Base-by-base conservation (phyloP, 371 early-diverging fungal genomes). In the Apophysomyces sp. region DNA sequence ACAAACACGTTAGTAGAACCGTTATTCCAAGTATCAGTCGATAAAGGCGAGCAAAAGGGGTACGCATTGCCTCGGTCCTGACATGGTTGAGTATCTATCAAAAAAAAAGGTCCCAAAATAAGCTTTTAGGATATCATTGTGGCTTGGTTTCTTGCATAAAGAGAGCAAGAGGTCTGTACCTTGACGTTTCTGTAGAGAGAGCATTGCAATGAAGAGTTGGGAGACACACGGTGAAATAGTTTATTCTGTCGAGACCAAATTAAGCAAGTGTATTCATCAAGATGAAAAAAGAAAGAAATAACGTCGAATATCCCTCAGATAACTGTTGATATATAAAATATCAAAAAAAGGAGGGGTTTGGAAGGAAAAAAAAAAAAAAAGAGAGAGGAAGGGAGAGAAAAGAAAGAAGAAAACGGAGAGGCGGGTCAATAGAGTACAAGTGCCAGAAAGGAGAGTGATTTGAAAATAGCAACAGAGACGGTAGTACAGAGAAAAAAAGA, bases 11-110 rank as follows among this genome's bases (percentile, higher is more conserved):
- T 55, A 0, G 58, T 59, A 6, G 73, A 59, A 24, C 74, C 77
- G 57, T 76, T 68, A n/a, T 28, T 37, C 77, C 77, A 76, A n/a
- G 63, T 63, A 52, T 73, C 77, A 2, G 60, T 58, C 8, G 44
- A 21, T 27, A 34, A n/a, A 32, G 77, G 77, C 28, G 52, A 68
- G 21, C 77, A 76, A 26, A 57, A 32, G 7, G 71, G 59, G 44
- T 60, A 67, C 21, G 52, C 59, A 62, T 76, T 76, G 21, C 68
- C 68, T 64, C 52, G 55, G 49, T 70, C 61, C 6, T 68, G 52
- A 63, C 74, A 74, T 54, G 60, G 36, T 24, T 12, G 6, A 26
- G 32, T n/a, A 21, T 44, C 49, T 44, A 44, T 21, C 16, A 21
- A 44, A 18, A 21, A 18, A 21, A 9, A n/a, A 44, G 49, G n/a